A percentile compares a stretch with the other conserved stretches of the same genome.
Conservation (phyloP, 148 eudicot species). For the Silene conica region DNA sequence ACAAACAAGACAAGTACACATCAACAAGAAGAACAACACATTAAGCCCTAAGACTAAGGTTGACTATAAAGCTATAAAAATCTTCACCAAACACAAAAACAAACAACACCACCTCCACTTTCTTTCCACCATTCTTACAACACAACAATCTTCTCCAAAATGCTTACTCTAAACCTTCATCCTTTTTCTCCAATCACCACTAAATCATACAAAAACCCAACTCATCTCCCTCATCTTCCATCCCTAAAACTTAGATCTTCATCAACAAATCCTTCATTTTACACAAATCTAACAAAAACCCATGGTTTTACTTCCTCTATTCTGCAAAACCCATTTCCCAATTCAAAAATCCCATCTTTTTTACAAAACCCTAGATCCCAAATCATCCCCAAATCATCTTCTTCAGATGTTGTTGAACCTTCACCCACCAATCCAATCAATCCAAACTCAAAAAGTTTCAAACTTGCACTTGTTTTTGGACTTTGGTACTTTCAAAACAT, state of each 20-base stretch:
- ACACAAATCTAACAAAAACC: constrained; percentile 17
- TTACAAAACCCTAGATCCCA: constrained; percentile 24
- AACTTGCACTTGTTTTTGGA: constrained; percentile 73
- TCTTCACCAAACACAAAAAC: too few species aligned
- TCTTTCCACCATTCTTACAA: too few species aligned
- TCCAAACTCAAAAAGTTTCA: constrained; percentile 40
- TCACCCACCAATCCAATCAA: constrained; percentile 15
- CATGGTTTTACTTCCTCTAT: constrained; percentile 1
- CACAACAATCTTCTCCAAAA: constrained; percentile 16
- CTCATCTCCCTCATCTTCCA: constrained; percentile 15
- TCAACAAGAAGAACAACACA: too few species aligned
- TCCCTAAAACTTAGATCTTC: constrained; percentile 18
- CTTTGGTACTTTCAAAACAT: constrained; percentile 92
- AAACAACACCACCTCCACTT: not conserved
- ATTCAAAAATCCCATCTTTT: constrained; percentile 15
- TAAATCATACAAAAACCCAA: constrained; percentile 19
- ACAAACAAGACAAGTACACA: not conserved
- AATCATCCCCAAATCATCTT: constrained; percentile 33
- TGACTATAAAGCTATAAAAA: not conserved
- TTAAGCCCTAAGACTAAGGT: not conserved
- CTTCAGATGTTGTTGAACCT: constrained; percentile 29
- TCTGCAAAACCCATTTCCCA: constrained; percentile 14
- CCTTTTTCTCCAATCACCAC: constrained; percentile 44
- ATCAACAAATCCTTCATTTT: not conserved
- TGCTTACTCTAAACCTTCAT: constrained; percentile 56